phyloP scores from a whole-genome alignment of 2,329 filamentous ascomycete species.

The Hymenoscyphus repandus region DNA sequence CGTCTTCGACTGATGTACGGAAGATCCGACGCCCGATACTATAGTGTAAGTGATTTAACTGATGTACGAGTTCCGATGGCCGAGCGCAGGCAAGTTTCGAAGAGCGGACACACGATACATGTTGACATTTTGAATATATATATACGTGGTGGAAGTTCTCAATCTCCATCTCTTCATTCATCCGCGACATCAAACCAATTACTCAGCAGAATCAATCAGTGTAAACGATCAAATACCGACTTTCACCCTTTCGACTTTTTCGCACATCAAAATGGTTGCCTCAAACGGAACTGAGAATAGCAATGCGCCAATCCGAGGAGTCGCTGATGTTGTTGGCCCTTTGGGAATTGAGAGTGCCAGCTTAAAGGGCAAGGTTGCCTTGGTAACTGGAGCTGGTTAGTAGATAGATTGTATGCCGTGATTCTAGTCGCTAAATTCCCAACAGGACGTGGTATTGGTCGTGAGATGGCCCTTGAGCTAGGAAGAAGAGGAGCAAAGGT shows the following conservation, averaged over 20 bases:
- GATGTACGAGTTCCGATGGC: neutral
- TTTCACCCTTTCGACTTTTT: neutral
- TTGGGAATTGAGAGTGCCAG: constrained; percentile 22
- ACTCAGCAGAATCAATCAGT: neutral
- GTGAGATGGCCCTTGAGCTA: constrained; percentile 61
- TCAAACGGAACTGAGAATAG: constrained; percentile 10
- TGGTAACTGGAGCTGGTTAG: constrained; percentile 32
- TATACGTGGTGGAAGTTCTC: neutral
- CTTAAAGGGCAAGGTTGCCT: constrained; percentile 29
- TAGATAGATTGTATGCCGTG: neutral
- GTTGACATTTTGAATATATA: no score
- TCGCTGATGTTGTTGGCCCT: constrained; percentile 15
- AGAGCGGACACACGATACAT: no score
- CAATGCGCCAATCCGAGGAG: constrained; percentile 6
- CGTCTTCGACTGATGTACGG: neutral
- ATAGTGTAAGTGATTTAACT: neutral
- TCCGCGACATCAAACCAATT: neutral
- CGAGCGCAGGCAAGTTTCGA: neutral
- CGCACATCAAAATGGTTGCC: constrained; percentile 15
- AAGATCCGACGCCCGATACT: neutral
- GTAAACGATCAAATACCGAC: neutral
- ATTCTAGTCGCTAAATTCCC: neutral
- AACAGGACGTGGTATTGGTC: constrained; percentile 59
- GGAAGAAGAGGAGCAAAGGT: constrained; percentile 59
- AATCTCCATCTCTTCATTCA: neutral